A percentile compares a stretch with the other conserved stretches of the same genome.
Evolutionary conservation across 345 rosid genomes (phyloP).

Genomic region (Acer saccharum): DNA sequence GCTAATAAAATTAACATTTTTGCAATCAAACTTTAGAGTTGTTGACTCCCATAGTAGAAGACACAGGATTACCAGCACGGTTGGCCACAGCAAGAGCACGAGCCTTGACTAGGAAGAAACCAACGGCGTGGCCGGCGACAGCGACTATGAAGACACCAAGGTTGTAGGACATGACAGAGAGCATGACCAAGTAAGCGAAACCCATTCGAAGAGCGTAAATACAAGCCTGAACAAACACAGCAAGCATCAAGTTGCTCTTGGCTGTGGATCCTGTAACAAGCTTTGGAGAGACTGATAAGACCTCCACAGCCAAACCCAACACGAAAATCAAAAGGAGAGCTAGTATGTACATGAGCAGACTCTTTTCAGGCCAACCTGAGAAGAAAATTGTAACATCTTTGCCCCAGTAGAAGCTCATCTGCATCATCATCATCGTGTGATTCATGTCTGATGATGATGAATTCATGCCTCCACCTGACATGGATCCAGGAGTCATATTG

Average conservation of each 20-base stretch:
- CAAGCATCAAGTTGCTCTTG: not conserved
- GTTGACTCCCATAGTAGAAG: not conserved
- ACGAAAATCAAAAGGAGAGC: conserved; percentile 36
- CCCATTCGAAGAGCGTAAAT: conserved; percentile 33
- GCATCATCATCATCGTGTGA: conserved; percentile 26
- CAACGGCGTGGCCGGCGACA: conserved; percentile 39
- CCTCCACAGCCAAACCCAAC: conserved; percentile 28
- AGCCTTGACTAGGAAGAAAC: conserved; percentile 34
- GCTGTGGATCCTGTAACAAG: not conserved
- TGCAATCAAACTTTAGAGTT: conserved; percentile 18
- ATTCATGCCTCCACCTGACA: conserved; percentile 16
- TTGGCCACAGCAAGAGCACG: conserved; percentile 25
- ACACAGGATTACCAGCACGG: not conserved
- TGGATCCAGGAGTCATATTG: not conserved
- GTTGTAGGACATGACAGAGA: conserved; percentile 51
- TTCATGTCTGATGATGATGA: not conserved
- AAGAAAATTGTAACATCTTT: conserved; percentile 26
- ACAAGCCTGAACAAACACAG: conserved; percentile 17
- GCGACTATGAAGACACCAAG: conserved; percentile 47
- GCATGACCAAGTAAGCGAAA: conserved; percentile 51
- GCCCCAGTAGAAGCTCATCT: conserved; percentile 37
- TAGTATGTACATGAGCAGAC: conserved; percentile 30
- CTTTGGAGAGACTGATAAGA: conserved; percentile 21
- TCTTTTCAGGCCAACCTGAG: conserved; percentile 37
- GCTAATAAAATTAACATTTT: not conserved